These are phyloP conservation scores for Vaucheria bursata DNA, from an alignment of 352 stramenopile species.

Conservation along the genomic window DNA sequence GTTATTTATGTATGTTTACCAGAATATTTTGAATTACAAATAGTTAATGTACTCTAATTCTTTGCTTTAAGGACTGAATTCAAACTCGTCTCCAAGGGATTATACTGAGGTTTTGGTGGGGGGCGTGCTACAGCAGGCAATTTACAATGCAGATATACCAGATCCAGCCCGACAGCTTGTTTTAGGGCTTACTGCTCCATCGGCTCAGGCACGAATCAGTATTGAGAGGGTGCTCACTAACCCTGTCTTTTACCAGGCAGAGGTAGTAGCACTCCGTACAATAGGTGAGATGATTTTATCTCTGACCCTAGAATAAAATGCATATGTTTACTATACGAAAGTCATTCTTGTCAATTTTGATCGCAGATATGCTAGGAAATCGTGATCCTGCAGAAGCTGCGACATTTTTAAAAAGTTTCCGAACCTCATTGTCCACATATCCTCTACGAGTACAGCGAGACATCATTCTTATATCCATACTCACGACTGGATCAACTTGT, in stretches of 20 bases:
- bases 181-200: slow-evolving; percentile 7
- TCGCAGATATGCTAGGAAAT: slow-evolving; percentile 8
- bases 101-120: slow-evolving; percentile 27
- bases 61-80: neutral
- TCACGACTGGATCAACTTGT: slow-evolving; percentile 15
- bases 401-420: slow-evolving; percentile 33
- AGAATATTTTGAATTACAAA: no score
- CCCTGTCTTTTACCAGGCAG: slow-evolving; percentile 22
- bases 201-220: neutral
- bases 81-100: slow-evolving; percentile 24
- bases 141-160: slow-evolving; percentile 18
- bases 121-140: slow-evolving; percentile 15
- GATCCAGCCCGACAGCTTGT: slow-evolving; percentile 17
- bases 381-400: slow-evolving; percentile 33
- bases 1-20: no score
- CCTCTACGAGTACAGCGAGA: slow-evolving; percentile 32
- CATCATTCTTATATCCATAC: slow-evolving; percentile 26
- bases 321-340: no score
- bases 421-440: slow-evolving; percentile 17
- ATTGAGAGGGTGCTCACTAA: slow-evolving; percentile 24
- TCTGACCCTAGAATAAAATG: no score
- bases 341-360: neutral
- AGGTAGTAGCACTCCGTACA: slow-evolving; percentile 34
- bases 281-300: slow-evolving; percentile 25
- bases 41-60: no score